phyloP scores from a whole-genome alignment of 805 yeast species.

The Komagataella pastoris region DNA sequence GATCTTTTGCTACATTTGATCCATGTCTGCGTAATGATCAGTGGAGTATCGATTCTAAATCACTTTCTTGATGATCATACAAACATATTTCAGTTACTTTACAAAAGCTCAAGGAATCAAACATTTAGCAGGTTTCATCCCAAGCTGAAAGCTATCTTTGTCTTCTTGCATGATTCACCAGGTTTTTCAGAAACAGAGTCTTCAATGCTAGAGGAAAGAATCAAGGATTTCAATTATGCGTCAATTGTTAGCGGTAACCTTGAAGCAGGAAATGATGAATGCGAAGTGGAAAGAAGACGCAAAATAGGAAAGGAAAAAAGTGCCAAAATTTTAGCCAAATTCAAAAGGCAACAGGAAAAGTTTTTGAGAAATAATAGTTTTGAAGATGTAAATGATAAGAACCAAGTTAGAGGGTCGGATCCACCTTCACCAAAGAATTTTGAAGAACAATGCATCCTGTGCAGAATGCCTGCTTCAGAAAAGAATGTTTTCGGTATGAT shows the following conservation, averaged over 20 bases:
- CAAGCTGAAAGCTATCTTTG: slow-evolving; percentile 37
- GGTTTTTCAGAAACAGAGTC: neutral
- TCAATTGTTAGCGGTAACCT: slow-evolving; percentile 9
- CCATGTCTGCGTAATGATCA: slow-evolving; percentile 32
- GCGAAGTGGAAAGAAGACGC: slow-evolving; percentile 46
- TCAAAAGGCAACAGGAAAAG: slow-evolving; percentile 66
- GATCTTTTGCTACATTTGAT: slow-evolving; percentile 46
- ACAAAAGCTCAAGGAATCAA: slow-evolving; percentile 24
- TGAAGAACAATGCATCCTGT: slow-evolving; percentile 62
- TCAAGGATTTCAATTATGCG: neutral
- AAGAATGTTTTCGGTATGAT: slow-evolving; percentile 69
- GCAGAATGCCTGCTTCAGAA: slow-evolving; percentile 58
- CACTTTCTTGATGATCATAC: neutral
- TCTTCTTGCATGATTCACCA: slow-evolving; percentile 15
- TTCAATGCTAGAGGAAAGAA: neutral
- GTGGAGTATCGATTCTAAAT: neutral
- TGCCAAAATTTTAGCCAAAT: slow-evolving; percentile 59
- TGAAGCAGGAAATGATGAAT: slow-evolving; percentile 13
- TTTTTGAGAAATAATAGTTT: slow-evolving; percentile 45
- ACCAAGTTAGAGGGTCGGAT: slow-evolving; percentile 19
- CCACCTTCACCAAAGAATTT: slow-evolving; percentile 50
- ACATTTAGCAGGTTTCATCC: slow-evolving; percentile 29
- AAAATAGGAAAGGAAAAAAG: slow-evolving; percentile 57
- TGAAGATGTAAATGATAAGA: slow-evolving; percentile 25
- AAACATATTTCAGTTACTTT: slow-evolving; percentile 16